These are phyloP conservation scores for Aeschynomene evenia DNA, from an alignment of 306 rosid species.

Conservation along the genomic window DNA sequence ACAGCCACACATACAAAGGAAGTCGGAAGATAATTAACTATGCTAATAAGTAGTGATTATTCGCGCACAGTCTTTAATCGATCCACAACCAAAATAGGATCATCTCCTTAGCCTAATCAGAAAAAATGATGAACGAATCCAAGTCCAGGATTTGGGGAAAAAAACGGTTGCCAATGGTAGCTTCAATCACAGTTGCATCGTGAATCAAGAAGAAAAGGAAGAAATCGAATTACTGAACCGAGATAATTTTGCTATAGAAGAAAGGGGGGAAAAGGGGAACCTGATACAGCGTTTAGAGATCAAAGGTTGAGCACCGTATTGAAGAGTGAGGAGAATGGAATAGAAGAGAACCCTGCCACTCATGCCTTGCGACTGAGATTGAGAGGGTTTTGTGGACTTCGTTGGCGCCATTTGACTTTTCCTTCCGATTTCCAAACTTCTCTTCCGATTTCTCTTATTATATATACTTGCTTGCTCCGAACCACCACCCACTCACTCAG, in stretches of 20 bases:
- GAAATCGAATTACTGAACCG: slow-evolving; percentile 3
- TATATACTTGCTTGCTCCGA: no score
- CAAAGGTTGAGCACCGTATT: slow-evolving; percentile 95
- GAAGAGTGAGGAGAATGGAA: slow-evolving; percentile 80
- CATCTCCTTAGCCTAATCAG: neutral
- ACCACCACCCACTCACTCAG: no score
- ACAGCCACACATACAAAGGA: neutral
- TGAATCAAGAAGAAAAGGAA: neutral
- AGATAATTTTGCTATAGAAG: neutral
- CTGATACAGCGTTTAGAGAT: slow-evolving; percentile 82
- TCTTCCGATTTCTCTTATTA: no score
- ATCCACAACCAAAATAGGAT: neutral
- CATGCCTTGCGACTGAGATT: slow-evolving; percentile 22
- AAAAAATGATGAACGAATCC: slow-evolving; percentile 1
- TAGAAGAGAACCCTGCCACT: slow-evolving; percentile 52
- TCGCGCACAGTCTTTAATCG: neutral
- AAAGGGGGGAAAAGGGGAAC: slow-evolving; percentile 28
- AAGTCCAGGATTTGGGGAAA: neutral
- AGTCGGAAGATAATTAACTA: slow-evolving; percentile 9
- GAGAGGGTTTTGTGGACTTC: slow-evolving; percentile 27
- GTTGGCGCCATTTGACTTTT: slow-evolving; percentile 36
- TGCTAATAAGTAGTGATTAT: neutral
- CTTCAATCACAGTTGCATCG: neutral
- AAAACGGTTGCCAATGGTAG: neutral
- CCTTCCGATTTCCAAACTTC: neutral